Evolutionary conservation across 2,329 filamentous ascomycete genomes (phyloP), one percentile per base, ranked within the genome.

Genomic region (Trichoderma asperellum): DNA sequence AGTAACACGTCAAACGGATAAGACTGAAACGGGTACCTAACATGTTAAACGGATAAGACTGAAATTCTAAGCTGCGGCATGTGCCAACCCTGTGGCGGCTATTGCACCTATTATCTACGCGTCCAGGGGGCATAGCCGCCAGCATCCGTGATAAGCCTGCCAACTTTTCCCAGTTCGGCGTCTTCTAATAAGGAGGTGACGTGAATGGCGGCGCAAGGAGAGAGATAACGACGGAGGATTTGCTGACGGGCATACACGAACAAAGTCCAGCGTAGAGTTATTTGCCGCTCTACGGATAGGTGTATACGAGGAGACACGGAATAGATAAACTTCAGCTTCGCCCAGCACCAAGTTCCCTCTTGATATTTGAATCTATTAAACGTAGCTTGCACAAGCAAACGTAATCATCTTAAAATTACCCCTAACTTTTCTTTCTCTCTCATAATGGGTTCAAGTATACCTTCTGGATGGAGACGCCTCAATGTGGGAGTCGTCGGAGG

Each of bases 401-500:
- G 11, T 7, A 34, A 18, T 21, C 21, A 29, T 7, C 5, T 29
- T 35, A 11, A 24, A 16, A 62, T 24, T 2, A 43, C 14, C 2
- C 7, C 14, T 24, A 24, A 11, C 43, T 21, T 29, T 29, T 21
- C 1, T 32, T 35, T 52, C 18, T 29, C 40, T 32, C 43, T 21
- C 35, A 72, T 24, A 10, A 79, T 78, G 77, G 73, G 73, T 27
- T 77, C 75, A 55, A 71, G 70, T 16, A 69, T 49, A 57, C 69
- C 62, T 16, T 62, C 68, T 0, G 75, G 78, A 61, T 87, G 85
- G 85, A 79, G 79, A 57, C 77, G 74, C 7, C 81, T 88, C 27
- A 81, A 73, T 35, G 79, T 84, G 27, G 81, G 77, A 21, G 79
- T 85, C 34, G 71, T 85, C 4, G 83, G 83, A 47, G 83, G 82